A percentile compares a stretch with the other conserved stretches of the same genome.
These are phyloP conservation scores for Chlamydomonas urium DNA, from an alignment of 139 green algal genomes.

Conservation along the genomic window DNA sequence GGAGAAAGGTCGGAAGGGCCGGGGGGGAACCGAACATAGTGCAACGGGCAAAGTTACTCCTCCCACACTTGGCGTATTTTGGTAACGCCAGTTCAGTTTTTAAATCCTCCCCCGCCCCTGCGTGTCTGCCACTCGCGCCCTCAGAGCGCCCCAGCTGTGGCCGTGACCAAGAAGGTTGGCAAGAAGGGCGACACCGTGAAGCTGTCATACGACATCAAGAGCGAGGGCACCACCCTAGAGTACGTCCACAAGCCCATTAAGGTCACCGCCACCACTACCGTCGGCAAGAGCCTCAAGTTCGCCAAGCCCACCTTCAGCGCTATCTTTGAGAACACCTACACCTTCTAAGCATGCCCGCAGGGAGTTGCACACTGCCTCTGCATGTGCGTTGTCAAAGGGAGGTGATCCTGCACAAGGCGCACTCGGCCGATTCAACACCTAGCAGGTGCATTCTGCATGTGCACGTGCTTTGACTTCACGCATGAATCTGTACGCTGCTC, in stretches of 20 bases:
- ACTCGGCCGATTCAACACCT: too few relatives aligned
- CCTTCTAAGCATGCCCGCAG: slow-evolving; percentile 16
- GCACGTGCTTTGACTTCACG: too few relatives aligned
- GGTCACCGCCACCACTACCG: slow-evolving; percentile 4
- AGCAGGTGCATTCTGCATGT: too few relatives aligned
- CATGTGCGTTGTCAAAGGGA: too few relatives aligned
- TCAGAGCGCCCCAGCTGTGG: slow-evolving; percentile 11
- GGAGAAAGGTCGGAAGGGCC: neutral
- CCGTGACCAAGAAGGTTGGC: slow-evolving; percentile 22
- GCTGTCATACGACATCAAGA: slow-evolving; percentile 27
- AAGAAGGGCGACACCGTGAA: slow-evolving; percentile 20
- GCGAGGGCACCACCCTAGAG: slow-evolving; percentile 19
- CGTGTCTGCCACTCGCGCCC: neutral
- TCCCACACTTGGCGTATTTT: neutral
- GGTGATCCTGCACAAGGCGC: too few relatives aligned
- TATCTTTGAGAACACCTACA: slow-evolving; percentile 28
- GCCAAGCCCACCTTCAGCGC: slow-evolving; percentile 22
- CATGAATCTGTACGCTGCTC: too few relatives aligned
- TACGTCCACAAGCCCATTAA: slow-evolving; percentile 30
- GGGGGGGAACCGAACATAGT: neutral
- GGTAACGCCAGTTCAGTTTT: neutral
- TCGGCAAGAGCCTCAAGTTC: slow-evolving; percentile 6
- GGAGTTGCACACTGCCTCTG: too few relatives aligned
- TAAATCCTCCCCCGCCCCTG: neutral
- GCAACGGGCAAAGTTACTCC: neutral